Evolutionary conservation across 169 alveolate genomes (phyloP).

Genomic region (Eimeria falciformis): DNA sequence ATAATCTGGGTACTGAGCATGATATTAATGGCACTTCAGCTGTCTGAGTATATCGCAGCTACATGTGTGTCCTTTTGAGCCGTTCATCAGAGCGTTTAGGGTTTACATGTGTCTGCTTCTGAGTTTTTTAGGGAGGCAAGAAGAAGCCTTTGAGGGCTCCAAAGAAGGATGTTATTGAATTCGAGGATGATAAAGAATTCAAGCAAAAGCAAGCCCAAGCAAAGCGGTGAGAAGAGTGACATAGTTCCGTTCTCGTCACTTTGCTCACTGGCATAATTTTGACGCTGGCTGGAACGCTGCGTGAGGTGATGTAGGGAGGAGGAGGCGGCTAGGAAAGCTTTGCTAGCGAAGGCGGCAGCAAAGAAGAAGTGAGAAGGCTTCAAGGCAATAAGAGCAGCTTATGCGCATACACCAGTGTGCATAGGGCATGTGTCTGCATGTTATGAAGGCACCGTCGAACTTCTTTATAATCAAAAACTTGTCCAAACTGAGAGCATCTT

Average conservation of each 20-base stretch:
- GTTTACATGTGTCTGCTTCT: background rate
- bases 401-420: too few relatives aligned
- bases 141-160: constrained; percentile 76
- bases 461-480: too few relatives aligned
- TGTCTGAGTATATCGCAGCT: too few relatives aligned
- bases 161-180: constrained; percentile 52
- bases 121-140: constrained; percentile 68
- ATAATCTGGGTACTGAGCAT: too few relatives aligned
- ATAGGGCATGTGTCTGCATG: too few relatives aligned
- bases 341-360: constrained; percentile 71
- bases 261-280: too few relatives aligned
- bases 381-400: background rate
- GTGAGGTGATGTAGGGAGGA: constrained; percentile 48
- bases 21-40: too few relatives aligned
- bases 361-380: constrained; percentile 48
- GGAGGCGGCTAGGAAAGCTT: constrained; percentile 73
- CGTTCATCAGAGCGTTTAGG: too few relatives aligned
- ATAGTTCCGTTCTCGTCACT: too few relatives aligned
- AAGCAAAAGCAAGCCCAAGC: constrained; percentile 72
- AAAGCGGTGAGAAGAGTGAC: constrained; percentile 26
- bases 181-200: constrained; percentile 63
- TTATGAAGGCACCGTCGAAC: too few relatives aligned
- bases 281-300: background rate
- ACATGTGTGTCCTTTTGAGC: too few relatives aligned
- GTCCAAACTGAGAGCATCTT: too few relatives aligned